A percentile compares a stretch with the other conserved stretches of the same genome.
These are phyloP conservation scores for Barnettozyma wickerhamii DNA, from an alignment of 805 yeast genomes.

Conservation along the genomic window DNA sequence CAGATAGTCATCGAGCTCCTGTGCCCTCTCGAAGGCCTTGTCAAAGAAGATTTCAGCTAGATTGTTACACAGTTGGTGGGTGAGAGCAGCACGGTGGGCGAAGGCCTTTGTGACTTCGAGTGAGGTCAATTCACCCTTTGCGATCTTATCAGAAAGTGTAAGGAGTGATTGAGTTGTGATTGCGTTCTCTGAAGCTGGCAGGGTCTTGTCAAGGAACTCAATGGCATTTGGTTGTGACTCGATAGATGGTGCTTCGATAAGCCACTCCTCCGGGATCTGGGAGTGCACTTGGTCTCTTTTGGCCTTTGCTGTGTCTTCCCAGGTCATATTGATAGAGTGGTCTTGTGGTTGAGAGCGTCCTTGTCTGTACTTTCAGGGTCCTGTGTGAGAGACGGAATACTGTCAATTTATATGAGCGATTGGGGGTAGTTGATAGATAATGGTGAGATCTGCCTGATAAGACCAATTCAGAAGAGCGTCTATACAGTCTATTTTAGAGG, in stretches of 20 bases:
- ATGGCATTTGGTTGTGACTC: slow-evolving; percentile 17
- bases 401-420: no score
- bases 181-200: slow-evolving; percentile 14
- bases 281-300: slow-evolving; percentile 12
- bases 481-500: no score
- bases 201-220: slow-evolving; percentile 14
- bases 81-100: slow-evolving; percentile 46
- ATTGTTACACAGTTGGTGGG: slow-evolving; percentile 59
- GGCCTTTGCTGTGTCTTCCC: slow-evolving; percentile 14
- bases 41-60: slow-evolving; percentile 58
- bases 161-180: slow-evolving; percentile 15
- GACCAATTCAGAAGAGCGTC: no score
- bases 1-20: slow-evolving; percentile 49
- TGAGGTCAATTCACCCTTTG: slow-evolving; percentile 29
- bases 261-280: slow-evolving; percentile 22
- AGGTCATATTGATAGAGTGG: slow-evolving; percentile 6
- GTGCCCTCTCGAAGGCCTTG: slow-evolving; percentile 53
- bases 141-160: slow-evolving; percentile 8
- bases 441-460: no score
- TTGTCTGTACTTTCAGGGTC: no score
- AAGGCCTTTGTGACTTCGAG: slow-evolving; percentile 13
- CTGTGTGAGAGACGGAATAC: no score
- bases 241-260: slow-evolving; percentile 15
- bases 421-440: no score
- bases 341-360: no score